Base-by-base conservation (phyloP, 1,284 basidiomycete species). In the Chiua sp. region DNA sequence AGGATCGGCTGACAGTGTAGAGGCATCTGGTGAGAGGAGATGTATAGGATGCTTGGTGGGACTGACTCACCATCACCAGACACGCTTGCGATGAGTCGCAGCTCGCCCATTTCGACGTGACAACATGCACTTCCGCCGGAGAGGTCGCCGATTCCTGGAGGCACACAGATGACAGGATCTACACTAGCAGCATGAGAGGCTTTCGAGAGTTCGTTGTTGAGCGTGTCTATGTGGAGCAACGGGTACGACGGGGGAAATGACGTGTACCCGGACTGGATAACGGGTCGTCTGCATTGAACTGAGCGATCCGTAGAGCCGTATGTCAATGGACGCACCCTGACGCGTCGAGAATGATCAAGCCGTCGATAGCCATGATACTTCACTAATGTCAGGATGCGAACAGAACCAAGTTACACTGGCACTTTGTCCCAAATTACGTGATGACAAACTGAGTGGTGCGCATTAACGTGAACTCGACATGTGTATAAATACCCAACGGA, bases 211-310 rank as follows among this genome's bases (percentile, higher is more conserved):
- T 91, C 91, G 60, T 84, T 86, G 72, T 92, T 94, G 68, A 93
- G 83, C 10, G 93, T 87, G 73, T 96, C 94, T 64, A 95, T 90
- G 74, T 96, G 93, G 10, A 96, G 78, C 13, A 94, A 80, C 2
- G 94, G 90, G 73, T 95, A 96, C 1, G 90, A 87, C 0, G 91
- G 77, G 13, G 91, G 84, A 53, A 87, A 87, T 23, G 90, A 87
- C 59, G 92, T 88, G 77, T 98, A 98, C 55, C 92, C 92, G 39
- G 94, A 95, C 73, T 96, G 93, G 63, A 97, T 93, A 64, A 98
- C 90, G 39, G 95, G 91, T 56, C 88, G 91, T 53, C 93, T 95
- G 72, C 47, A 65, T 37, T n/a, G 28, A 16, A 23, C 46, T 74
- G 53, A 73, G 63, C 44, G 59, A 35, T 39, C 3, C 47, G 51